These are phyloP conservation scores for Lomentospora prolificans DNA, from an alignment of 2,329 filamentous ascomycete genomes.

Conservation along the genomic window DNA sequence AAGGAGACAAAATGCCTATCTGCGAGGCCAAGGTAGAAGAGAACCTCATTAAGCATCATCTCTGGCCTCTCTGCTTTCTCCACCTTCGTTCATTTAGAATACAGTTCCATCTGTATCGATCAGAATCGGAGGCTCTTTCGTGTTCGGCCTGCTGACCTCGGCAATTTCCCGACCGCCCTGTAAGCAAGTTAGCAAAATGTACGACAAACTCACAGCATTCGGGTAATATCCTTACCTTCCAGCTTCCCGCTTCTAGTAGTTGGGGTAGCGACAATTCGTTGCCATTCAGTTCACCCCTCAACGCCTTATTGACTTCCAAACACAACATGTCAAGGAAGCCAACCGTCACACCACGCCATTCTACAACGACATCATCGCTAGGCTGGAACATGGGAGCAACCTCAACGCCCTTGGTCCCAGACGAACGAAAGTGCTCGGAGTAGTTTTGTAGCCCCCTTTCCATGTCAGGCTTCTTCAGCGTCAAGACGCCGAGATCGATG, in stretches of 20 bases:
- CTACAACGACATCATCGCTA: conserved; percentile 51
- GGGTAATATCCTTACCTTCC: conserved; percentile 64
- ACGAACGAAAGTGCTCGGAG: conserved; percentile 58
- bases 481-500: conserved; percentile 73
- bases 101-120: conserved; percentile 95
- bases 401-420: conserved; percentile 51
- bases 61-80: background rate
- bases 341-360: conserved; percentile 56
- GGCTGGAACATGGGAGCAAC: conserved; percentile 50
- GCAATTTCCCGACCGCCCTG: conserved; percentile 90
- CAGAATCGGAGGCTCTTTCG: conserved; percentile 91
- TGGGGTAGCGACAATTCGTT: conserved; percentile 71
- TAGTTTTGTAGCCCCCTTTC: conserved; percentile 58
- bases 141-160: conserved; percentile 90
- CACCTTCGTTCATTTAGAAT: no score
- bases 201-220: background rate
- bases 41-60: background rate
- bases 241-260: conserved; percentile 89
- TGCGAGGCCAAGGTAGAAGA: background rate
- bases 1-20: background rate
- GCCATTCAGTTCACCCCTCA: conserved; percentile 56
- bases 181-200: conserved; percentile 1
- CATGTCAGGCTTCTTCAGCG: conserved; percentile 59
- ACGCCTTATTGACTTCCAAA: conserved; percentile 45
- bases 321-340: conserved; percentile 48